A percentile compares a stretch with the other conserved stretches of the same genome.
Evolutionary conservation across 306 rosid genomes (phyloP).

Genomic region (Psophocarpus tetragonolobus): DNA sequence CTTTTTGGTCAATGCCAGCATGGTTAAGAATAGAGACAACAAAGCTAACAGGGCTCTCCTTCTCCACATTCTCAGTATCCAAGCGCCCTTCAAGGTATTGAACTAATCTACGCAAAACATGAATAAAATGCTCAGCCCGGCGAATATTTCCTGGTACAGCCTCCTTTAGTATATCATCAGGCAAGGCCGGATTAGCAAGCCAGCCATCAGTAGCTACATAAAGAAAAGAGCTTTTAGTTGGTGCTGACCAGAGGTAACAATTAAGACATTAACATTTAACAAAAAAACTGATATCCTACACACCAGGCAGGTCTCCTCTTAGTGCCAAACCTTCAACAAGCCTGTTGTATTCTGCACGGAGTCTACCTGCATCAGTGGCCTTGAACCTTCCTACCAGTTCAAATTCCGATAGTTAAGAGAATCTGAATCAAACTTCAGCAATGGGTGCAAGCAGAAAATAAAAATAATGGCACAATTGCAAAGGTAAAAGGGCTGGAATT

Average conservation of each 20-base stretch:
- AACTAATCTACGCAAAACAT: conserved; percentile 80
- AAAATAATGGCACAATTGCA: not conserved
- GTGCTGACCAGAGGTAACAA: conserved; percentile 5
- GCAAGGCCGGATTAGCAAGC: conserved; percentile 94
- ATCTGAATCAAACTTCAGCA: conserved; percentile 44
- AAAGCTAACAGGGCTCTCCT: conserved; percentile 79
- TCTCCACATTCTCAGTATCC: conserved; percentile 90
- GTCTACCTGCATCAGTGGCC: conserved; percentile 96
- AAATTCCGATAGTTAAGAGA: conserved; percentile 60
- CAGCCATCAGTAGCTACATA: conserved; percentile 71
- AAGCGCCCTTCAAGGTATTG: conserved; percentile 88
- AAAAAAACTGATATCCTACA: conserved; percentile 26
- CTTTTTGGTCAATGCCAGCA: conserved; percentile 94
- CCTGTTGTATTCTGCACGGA: conserved; percentile 89
- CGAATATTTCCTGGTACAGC: conserved; percentile 99
- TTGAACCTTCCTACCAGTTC: conserved; percentile 97
- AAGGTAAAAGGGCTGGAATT: conserved; percentile 6
- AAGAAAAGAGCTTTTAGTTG: conserved; percentile 30
- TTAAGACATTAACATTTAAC: conserved; percentile 1
- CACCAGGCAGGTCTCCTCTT: conserved; percentile 85
- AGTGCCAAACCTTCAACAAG: conserved; percentile 93
- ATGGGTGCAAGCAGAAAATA: conserved; percentile 24
- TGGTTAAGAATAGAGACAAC: conserved; percentile 62
- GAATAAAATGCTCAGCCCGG: conserved; percentile 85
- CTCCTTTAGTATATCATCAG: conserved; percentile 93